Base-by-base conservation (phyloP, 176 grass and related monocot species). In the Hyparrhenia diplandra region DNA sequence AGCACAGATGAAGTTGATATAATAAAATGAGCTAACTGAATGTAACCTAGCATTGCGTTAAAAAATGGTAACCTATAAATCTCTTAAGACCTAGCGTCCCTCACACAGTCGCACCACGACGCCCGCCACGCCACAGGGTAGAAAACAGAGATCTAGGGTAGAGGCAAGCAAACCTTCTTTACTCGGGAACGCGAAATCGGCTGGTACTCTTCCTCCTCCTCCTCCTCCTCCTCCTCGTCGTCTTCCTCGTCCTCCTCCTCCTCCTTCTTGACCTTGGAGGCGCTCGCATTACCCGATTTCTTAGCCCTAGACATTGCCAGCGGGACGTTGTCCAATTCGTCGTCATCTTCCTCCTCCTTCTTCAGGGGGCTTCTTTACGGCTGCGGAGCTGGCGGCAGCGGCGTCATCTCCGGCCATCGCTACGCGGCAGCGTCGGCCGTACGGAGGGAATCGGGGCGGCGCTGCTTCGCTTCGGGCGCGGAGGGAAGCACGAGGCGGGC, bases 371-470 rank as follows among this genome's bases (percentile, higher is more conserved):
- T n/a, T 82, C 34, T n/a, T 58, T 55, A 11, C 11, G 12, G n/a
- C n/a, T n/a, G n/a, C n/a, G n/a, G n/a, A n/a, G n/a, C n/a, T n/a
- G n/a, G 17, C 52, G 45, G 61, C 67, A 37, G 85, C 85, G 74
- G 39, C 76, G 76, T 5, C 76, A 14, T 89, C 77, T 75, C 82
- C 65, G 72, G 87, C 77, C 87, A 85, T 89, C 13, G 43, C 58
- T 77, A 43, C 42, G 42, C 42, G 42, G 42, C 42, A 4, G 42
- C 12, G 12, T 2, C 42, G 12, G 42, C n/a, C 42, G 42, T 43
- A 13, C 42, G 42, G 42, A 43, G 12, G 42, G 42, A 2, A 43
- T 43, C 13, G 42, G 42, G 42, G 42, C 42, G 42, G 42, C 42
- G 42, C 42, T 41, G 40, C 10, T 41, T 41, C 40, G 42, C n/a